Evolutionary conservation across 2,329 filamentous ascomycete species (phyloP), one percentile per base, ranked within the genome.

Genomic region (Lasiodiplodia hormozganensis): DNA sequence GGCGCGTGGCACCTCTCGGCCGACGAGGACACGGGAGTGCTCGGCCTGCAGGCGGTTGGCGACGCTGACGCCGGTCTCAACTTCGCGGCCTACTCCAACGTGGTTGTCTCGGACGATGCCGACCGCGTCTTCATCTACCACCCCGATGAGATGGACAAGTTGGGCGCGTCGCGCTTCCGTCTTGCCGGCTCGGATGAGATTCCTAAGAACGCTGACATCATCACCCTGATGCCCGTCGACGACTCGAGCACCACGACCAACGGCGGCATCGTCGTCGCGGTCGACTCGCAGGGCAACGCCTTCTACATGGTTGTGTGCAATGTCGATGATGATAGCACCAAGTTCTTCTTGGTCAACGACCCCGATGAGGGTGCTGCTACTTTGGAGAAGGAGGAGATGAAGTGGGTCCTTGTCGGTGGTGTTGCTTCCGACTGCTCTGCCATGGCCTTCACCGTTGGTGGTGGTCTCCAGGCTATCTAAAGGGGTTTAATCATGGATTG

Each of bases 41-140:
- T 58, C n/a, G 38, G 38, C 21, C 56, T 58, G 4, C 56, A 58
- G 16, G 56, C 56, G 11, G 56, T 23, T 12, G 56, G 34, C 12
- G 56, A 58, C 34, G 56, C 56, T 12, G 56, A 58, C 21, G 56
- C 31, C 18, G 56, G 56, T 5, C 31, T 58, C 5, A 38, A 23
- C 56, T 58, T 58, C 56, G 56, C 56, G 34, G 21, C 34, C 56
- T 58, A 58, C 56, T 12, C 31, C 56, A 58, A 58, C 56, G 34
- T 58, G n/a, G 38, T 36, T 36, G 56, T 58, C 36, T 58, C 56
- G n/a, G 56, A 58, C 36, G 56, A 58, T 36, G 7, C n/a, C 2
- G 56, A 58, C n/a, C 56, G 56, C 36, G 56, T 58, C 56, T 58
- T 58, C 56, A 36, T 40, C 56, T 58, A 58, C 56, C n/a, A 58